Conservation (phyloP, 1,139 yeast species). For the Pichia sp. region DNA sequence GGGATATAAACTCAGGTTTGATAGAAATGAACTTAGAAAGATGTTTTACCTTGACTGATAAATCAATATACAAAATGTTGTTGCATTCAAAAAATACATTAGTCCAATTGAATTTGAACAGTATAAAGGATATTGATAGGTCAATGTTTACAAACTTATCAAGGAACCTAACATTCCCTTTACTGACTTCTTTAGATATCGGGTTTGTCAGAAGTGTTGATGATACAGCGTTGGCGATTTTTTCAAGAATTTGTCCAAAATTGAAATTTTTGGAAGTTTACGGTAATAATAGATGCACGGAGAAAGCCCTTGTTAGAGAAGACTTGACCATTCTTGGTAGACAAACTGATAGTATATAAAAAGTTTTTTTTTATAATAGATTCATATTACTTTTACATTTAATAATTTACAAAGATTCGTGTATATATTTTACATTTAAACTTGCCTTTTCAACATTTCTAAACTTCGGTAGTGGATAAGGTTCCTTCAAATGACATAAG, state of each 20-base stretch:
- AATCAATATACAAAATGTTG: conserved; percentile 52
- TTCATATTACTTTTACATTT: too few relatives aligned
- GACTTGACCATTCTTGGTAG: conserved; percentile 69
- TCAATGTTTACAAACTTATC: conserved; percentile 39
- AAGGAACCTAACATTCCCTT: conserved; percentile 40
- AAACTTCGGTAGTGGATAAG: conserved; percentile 48
- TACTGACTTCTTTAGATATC: conserved; percentile 57
- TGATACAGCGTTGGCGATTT: conserved; percentile 48
- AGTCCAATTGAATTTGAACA: conserved; percentile 64
- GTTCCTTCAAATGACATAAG: conserved; percentile 17
- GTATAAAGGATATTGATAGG: conserved; percentile 52
- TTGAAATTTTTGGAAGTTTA: conserved; percentile 66
- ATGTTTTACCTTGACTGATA: conserved; percentile 59
- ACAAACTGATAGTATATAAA: conserved; percentile 51
- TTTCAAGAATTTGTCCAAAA: conserved; percentile 53
- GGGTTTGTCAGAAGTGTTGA: conserved; percentile 76
- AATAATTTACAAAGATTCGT: conserved; percentile 16
- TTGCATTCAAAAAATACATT: conserved; percentile 61
- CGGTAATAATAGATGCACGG: conserved; percentile 67
- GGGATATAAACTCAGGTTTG: conserved; percentile 53
- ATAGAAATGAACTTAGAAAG: conserved; percentile 56
- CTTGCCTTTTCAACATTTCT: conserved; percentile 52
- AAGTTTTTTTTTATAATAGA: background rate
- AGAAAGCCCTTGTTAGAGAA: conserved; percentile 43
- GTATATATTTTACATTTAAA: conserved; percentile 19